Percentiles rank a stretch among this genome's conserved stretches.
phyloP scores from a whole-genome alignment of 208 protist genomes.

The Balamuthia mandrillaris region DNA sequence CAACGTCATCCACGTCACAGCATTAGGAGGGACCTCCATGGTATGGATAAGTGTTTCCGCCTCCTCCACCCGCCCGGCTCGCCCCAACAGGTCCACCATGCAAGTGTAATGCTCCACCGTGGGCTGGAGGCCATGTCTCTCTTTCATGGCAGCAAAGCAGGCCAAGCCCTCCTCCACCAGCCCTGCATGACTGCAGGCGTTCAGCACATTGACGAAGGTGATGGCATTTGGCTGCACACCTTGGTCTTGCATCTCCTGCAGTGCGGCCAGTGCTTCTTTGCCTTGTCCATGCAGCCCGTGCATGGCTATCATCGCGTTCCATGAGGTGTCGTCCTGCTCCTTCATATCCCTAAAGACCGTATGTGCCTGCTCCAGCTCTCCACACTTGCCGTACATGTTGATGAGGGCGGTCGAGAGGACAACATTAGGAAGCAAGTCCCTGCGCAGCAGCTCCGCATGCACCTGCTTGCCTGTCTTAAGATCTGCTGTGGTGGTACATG shows the following conservation, averaged over 20 bases:
- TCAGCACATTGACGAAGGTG: neutral
- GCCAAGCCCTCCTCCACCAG: constrained; percentile 15
- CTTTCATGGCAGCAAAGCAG: neutral
- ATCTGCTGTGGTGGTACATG: neutral
- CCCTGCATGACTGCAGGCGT: constrained; percentile 38
- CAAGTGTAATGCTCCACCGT: neutral
- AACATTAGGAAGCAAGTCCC: neutral
- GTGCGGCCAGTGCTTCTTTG: neutral
- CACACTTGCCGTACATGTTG: constrained; percentile 14
- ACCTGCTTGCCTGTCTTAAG: neutral
- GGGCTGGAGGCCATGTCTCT: neutral
- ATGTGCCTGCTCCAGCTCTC: neutral
- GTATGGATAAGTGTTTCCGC: constrained; percentile 10
- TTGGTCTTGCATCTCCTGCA: constrained; percentile 17
- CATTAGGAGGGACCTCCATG: neutral
- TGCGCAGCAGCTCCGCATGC: neutral
- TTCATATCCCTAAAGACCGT: neutral
- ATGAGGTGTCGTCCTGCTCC: neutral
- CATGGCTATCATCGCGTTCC: neutral
- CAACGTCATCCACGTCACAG: neutral
- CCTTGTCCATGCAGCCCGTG: neutral
- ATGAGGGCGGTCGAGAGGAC: neutral
- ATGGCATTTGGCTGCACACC: neutral
- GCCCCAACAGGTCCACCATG: constrained; percentile 24
- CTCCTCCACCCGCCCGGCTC: constrained; percentile 30